Conservation (phyloP, 208 protist genomes). For the Endotrypanum monterogeii region DNA sequence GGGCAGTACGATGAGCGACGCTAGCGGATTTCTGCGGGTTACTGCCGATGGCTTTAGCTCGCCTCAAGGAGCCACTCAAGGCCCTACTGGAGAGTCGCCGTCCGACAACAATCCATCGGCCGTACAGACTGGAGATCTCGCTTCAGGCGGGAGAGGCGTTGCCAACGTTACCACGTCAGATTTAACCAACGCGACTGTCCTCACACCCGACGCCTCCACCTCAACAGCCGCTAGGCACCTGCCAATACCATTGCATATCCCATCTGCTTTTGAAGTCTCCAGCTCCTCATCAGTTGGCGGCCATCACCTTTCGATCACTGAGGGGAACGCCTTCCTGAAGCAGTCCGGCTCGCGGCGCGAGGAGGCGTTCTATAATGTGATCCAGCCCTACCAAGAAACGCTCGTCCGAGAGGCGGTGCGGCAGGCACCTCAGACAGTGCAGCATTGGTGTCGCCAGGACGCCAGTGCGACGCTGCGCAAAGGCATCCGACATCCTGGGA, state of each 20-base stretch:
- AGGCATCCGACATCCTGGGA: neutral
- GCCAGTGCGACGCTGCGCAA: neutral
- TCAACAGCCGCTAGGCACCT: neutral
- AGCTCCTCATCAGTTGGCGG: slow-evolving; percentile 72
- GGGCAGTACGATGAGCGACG: neutral
- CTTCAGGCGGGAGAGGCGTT: neutral
- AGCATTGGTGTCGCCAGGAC: slow-evolving; percentile 23
- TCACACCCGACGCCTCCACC: neutral
- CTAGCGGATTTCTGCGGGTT: neutral
- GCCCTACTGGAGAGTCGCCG: neutral
- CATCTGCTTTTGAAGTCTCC: slow-evolving; percentile 22
- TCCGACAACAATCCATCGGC: neutral
- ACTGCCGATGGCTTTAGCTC: neutral
- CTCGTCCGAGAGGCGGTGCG: slow-evolving; percentile 45
- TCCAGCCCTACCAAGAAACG: slow-evolving; percentile 59
- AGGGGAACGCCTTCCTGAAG: slow-evolving; percentile 74
- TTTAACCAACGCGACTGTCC: slow-evolving; percentile 1
- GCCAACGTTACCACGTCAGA: slow-evolving; percentile 7
- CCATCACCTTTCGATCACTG: slow-evolving; percentile 74
- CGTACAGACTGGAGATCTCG: neutral
- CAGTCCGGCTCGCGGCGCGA: slow-evolving; percentile 70
- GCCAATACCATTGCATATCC: neutral
- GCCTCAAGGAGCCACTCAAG: neutral
- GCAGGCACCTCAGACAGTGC: slow-evolving; percentile 30
- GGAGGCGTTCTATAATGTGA: slow-evolving; percentile 79